A percentile compares a stretch with the other conserved stretches of the same genome.
These are phyloP conservation scores for Seiridium unicorne DNA, from an alignment of 2,329 filamentous ascomycete species.

Conservation along the genomic window DNA sequence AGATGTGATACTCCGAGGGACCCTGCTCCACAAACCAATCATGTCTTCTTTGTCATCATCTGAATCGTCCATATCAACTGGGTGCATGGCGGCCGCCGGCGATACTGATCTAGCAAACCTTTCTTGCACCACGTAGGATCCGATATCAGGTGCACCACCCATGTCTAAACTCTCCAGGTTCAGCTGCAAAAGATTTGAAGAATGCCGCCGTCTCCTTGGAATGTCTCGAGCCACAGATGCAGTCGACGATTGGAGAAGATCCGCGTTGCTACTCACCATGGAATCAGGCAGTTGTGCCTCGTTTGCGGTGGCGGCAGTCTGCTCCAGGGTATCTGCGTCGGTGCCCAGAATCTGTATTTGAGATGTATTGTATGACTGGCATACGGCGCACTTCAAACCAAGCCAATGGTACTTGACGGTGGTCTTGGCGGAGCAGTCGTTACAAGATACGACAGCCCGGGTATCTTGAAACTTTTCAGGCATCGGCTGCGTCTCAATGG, in stretches of 20 bases:
- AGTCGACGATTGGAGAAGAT: slow-evolving; percentile 12
- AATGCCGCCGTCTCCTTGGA: slow-evolving; percentile 26
- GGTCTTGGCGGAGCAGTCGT: slow-evolving; percentile 88
- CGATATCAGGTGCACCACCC: slow-evolving; percentile 9
- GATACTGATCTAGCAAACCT: slow-evolving; percentile 45
- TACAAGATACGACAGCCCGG: slow-evolving; percentile 83
- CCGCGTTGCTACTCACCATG: slow-evolving; percentile 10
- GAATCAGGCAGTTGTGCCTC: slow-evolving; percentile 16
- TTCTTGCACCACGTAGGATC: slow-evolving; percentile 28
- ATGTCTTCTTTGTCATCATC: slow-evolving; percentile 55
- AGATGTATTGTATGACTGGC: slow-evolving; percentile 68
- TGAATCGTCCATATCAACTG: slow-evolving; percentile 26
- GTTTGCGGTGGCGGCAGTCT: slow-evolving; percentile 15
- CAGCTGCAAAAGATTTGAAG: slow-evolving; percentile 24
- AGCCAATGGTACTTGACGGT: slow-evolving; percentile 92
- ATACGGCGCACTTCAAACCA: slow-evolving; percentile 81
- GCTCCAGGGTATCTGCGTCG: slow-evolving; percentile 20
- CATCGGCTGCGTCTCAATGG: slow-evolving; percentile 90
- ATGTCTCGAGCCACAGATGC: slow-evolving; percentile 20
- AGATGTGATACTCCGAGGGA: slow-evolving; percentile 34
- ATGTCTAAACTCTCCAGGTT: slow-evolving; percentile 13
- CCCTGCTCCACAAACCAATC: slow-evolving; percentile 56
- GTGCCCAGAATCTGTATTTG: slow-evolving; percentile 59
- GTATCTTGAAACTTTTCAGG: slow-evolving; percentile 78
- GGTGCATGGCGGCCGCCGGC: slow-evolving; percentile 25